Evolutionary conservation across 2,329 filamentous ascomycete genomes (phyloP).

Genomic region (Tolypocladium guangdongense): DNA sequence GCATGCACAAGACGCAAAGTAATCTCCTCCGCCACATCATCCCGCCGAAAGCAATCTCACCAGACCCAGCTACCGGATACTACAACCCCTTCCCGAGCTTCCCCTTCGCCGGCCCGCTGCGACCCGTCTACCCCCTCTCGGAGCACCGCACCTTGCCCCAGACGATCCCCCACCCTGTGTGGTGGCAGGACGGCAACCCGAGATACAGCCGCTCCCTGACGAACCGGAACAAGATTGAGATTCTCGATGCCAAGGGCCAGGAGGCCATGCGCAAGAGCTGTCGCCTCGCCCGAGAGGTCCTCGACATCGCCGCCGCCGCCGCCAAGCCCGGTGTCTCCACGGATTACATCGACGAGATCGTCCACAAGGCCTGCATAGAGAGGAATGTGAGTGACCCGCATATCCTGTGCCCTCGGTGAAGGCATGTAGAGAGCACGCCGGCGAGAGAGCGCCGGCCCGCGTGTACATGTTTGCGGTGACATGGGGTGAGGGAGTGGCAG

Average conservation of each 20-base stretch:
- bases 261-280: conserved; percentile 92
- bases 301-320: conserved; percentile 81
- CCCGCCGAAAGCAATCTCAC: conserved; percentile 75
- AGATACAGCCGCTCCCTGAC: conserved; percentile 48
- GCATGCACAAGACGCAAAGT: conserved; percentile 58
- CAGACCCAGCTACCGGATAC: conserved; percentile 77
- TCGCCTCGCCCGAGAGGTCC: conserved; percentile 73
- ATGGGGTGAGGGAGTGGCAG: not conserved
- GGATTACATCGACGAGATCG: conserved; percentile 87
- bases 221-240: conserved; percentile 69
- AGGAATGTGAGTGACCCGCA: conserved; percentile 56
- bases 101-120: conserved; percentile 66
- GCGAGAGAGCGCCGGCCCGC: not conserved
- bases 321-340: conserved; percentile 88
- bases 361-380: conserved; percentile 90
- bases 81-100: conserved; percentile 92
- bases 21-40: conserved; percentile 64
- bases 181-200: conserved; percentile 72
- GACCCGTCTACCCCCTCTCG: conserved; percentile 82
- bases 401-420: not conserved
- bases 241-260: conserved; percentile 69
- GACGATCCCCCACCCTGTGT: conserved; percentile 76
- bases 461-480: not conserved
- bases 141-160: conserved; percentile 62
- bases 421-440: not conserved